Base-by-base conservation (phyloP, 2,329 filamentous ascomycete species). In the Epichloe sp. region DNA sequence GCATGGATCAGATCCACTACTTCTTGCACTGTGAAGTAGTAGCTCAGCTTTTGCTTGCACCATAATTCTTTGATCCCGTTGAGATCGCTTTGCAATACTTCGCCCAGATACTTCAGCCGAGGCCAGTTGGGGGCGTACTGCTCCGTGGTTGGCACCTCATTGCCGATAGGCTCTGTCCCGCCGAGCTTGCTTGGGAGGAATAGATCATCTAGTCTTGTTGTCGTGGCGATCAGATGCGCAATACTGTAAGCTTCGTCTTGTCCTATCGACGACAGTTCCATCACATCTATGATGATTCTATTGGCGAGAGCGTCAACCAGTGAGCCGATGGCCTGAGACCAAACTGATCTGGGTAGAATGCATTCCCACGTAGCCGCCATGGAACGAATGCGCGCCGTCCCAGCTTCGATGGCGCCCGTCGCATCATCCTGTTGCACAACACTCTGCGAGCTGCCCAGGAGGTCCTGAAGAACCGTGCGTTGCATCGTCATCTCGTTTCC, bases 1-100 rank as follows among this genome's bases (percentile, higher is more conserved):
- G 80, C 70, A 48, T 74, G 70, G 44, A 84, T 77, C 58, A 85
- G 62, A 54, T 85, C 80, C 36, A 83, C 65, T 14, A 83, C 78
- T 66, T 84, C 80, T 4, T 74, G 73, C 7, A 69, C 72, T 0
- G 75, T 71, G 57, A 83, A 84, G 62, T 83, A 81, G 38, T 83
- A 62, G 55, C 79, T 82, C 42, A 85, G 67, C 62, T 83, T 80
- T 63, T 79, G 80, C 55, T 85, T 80, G 58, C 77, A 72, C 81
- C 81, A 85, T 38, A 85, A 63, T 55, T 71, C 83, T 52, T 71
- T 72, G 51, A 85, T 76, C 55, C 84, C 81, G 55, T 76, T 76
- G 49, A 84, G 68, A 59, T 84, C 83, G 57, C 79, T 82, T 67
- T 85, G 80, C 56, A 85, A 68, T 31, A 84, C 75, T 62, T 84